Conservation (phyloP, 83 land plant species). For the Thuja plicata region DNA sequence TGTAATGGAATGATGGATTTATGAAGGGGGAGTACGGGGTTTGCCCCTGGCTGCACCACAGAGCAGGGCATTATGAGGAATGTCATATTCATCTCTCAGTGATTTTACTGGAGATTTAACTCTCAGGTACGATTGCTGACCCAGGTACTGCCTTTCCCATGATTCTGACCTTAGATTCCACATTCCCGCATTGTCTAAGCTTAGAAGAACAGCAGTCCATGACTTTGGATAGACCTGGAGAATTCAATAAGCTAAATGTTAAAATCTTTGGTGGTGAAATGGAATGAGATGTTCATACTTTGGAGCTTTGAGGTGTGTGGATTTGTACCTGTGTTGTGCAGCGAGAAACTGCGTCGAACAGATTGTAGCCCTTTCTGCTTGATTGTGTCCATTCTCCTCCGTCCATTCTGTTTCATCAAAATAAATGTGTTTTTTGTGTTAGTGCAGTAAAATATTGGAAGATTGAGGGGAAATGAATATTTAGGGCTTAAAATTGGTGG, state of each 20-base stretch:
- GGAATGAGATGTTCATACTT: background rate
- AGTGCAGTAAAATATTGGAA: too few relatives aligned
- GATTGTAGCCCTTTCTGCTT: slow-evolving; percentile 44
- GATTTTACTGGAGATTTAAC: slow-evolving; percentile 40
- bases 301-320: too few relatives aligned
- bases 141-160: slow-evolving; percentile 67
- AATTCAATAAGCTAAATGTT: too few relatives aligned
- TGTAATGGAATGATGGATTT: background rate
- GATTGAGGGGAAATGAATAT: too few relatives aligned
- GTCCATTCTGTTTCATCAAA: slow-evolving; percentile 33
- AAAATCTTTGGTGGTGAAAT: background rate
- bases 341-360: slow-evolving; percentile 37
- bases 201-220: slow-evolving; percentile 59
- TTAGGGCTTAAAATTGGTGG: too few relatives aligned
- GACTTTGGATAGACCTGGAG: slow-evolving; percentile 65
- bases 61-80: slow-evolving; percentile 30
- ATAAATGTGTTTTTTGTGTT: background rate
- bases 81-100: slow-evolving; percentile 42
- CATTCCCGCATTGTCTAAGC: slow-evolving; percentile 69
- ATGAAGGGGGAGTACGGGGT: slow-evolving; percentile 10
- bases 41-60: slow-evolving; percentile 40
- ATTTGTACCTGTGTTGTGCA: slow-evolving; percentile 40
- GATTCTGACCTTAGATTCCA: slow-evolving; percentile 63
- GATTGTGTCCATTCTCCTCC: slow-evolving; percentile 38
- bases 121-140: slow-evolving; percentile 63